phyloP scores from a whole-genome alignment of 371 early-diverging fungal species.

The Zopfochytrium polystomum region DNA sequence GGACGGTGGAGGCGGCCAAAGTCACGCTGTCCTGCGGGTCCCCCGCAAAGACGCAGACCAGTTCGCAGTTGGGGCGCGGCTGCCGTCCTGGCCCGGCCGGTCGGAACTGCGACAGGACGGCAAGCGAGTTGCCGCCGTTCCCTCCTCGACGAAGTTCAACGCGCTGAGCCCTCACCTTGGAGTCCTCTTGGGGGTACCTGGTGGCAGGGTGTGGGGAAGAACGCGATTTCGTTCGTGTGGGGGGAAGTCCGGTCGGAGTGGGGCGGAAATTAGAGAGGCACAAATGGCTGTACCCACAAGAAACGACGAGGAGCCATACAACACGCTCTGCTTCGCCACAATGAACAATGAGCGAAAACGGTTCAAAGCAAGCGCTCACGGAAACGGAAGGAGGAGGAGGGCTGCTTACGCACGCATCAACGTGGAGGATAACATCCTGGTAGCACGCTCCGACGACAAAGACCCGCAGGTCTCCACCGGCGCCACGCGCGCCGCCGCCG shows the following conservation, averaged over 20 bases:
- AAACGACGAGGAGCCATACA: no score
- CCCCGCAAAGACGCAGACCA: slow-evolving; percentile 25
- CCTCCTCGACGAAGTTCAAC: slow-evolving; percentile 65
- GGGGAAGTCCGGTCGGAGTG: no score
- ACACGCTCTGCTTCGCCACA: neutral
- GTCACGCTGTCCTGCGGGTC: neutral
- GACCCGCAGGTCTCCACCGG: slow-evolving; percentile 12
- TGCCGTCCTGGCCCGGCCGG: slow-evolving; percentile 8
- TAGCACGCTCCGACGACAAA: slow-evolving; percentile 34
- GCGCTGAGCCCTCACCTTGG: slow-evolving; percentile 51
- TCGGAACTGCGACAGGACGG: slow-evolving; percentile 51
- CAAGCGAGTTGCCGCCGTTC: slow-evolving; percentile 62
- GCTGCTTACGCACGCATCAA: slow-evolving; percentile 27
- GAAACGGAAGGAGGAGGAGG: neutral
- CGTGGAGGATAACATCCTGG: slow-evolving; percentile 36
- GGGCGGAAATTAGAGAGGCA: no score
- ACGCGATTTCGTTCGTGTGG: no score
- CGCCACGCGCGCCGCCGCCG: slow-evolving; percentile 3
- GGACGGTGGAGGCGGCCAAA: slow-evolving; percentile 11
- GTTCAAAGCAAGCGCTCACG: neutral
- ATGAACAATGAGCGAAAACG: neutral
- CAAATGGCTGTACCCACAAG: no score
- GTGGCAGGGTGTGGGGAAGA: slow-evolving; percentile 1
- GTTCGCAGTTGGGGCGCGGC: neutral
- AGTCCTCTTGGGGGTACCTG: slow-evolving; percentile 59